phyloP scores from a whole-genome alignment of 495 filamentous ascomycete species.

The Thozetella sp. region DNA sequence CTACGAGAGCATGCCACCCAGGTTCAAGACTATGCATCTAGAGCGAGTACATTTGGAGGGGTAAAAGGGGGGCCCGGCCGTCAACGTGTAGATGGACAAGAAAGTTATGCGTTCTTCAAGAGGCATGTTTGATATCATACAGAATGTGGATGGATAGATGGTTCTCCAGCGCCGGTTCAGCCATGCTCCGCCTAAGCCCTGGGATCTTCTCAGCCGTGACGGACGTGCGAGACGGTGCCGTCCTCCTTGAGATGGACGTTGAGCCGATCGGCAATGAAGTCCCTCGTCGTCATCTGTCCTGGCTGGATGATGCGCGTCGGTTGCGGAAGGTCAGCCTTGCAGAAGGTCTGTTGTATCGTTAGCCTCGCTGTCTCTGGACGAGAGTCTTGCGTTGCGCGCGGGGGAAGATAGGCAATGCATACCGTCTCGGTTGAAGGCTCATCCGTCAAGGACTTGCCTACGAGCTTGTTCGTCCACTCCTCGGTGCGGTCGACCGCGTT shows the following conservation, averaged over 20 bases:
- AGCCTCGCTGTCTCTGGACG: not conserved
- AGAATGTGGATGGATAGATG: too few relatives aligned
- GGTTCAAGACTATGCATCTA: not conserved
- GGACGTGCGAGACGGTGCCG: slow-evolving; percentile 73
- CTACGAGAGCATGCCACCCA: too few relatives aligned
- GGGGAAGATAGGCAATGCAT: slow-evolving; percentile 2
- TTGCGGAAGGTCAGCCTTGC: slow-evolving; percentile 72
- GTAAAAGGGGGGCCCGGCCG: too few relatives aligned
- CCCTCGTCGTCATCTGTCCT: slow-evolving; percentile 61
- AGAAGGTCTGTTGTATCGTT: slow-evolving; percentile 59
- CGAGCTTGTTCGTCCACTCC: slow-evolving; percentile 73
- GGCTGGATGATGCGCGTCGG: slow-evolving; percentile 68
- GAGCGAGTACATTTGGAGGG: not conserved
- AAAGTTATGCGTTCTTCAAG: too few relatives aligned
- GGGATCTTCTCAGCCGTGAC: slow-evolving; percentile 43
- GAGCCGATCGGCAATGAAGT: slow-evolving; percentile 61
- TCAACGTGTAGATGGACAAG: too few relatives aligned
- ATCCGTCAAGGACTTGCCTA: slow-evolving; percentile 67
- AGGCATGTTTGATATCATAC: not conserved
- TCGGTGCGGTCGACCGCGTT: slow-evolving; percentile 55
- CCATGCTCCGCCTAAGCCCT: not conserved
- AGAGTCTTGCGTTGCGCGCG: not conserved
- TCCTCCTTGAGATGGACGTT: slow-evolving; percentile 75
- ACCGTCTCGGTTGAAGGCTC: slow-evolving; percentile 43
- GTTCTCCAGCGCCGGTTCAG: not conserved